Evolutionary conservation across 2,329 filamentous ascomycete genomes (phyloP), one percentile per base, ranked within the genome.

Genomic region (Nemania serpens): DNA sequence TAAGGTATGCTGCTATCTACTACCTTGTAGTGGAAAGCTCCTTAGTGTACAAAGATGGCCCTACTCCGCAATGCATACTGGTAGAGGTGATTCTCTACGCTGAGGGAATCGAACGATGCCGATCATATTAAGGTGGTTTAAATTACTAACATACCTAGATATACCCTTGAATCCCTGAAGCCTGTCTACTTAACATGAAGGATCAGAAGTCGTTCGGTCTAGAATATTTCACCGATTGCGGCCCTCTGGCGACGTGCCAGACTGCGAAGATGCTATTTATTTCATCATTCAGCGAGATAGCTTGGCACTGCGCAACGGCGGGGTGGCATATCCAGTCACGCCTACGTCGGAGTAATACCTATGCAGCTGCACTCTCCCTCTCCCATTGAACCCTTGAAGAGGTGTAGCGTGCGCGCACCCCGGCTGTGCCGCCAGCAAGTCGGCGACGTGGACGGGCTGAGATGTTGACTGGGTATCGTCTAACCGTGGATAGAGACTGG

Each of bases 81-180:
- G n/a, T n/a, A n/a, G n/a, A n/a, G 25, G 25, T 29, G 7, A 29
- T 29, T 29, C 25, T 29, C 25, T 29, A 29, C 25, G 25, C 25
- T 29, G 25, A 33, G 29, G 59, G 10, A 49, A 22, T 33, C 39
- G 20, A 48, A 18, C 50, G 25, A 48, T 47, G 59, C 33, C 50
- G 45, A 62, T 59, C 59, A 18, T 13, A 47, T 47, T 42, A 22
- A 49, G 5, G n/a, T 39, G 13, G n/a, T 43, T 18, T 18, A 34
- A 11, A 18, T 42, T 29, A 29, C 25, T 29, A 29, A 29, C 25
- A 33, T n/a, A 29, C 25, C 17, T n/a, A 25, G 25, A 20, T 3
- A 13, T 45, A 25, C 20, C 22, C 9, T 20, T n/a, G 5, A 22
- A 13, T 45, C 20, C 25, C 25, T 29, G 25, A 29, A n/a, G 25